Evolutionary conservation across 495 filamentous ascomycete species (phyloP), one percentile per base, ranked within the genome.

Genomic region (Annulohypoxylon bovei): DNA sequence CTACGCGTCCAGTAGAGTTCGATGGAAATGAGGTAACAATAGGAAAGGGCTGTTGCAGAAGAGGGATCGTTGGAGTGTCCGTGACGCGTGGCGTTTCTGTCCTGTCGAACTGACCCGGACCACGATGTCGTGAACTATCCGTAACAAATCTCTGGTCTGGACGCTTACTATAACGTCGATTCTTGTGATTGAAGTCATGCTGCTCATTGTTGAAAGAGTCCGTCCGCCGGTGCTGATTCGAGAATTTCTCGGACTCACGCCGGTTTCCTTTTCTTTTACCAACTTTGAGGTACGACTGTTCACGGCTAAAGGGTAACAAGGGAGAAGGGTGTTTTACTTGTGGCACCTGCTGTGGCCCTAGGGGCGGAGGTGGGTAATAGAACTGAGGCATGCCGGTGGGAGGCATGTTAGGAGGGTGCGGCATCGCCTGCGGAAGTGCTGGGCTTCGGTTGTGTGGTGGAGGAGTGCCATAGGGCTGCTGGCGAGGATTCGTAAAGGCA

Each of bases 321-420:
- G 79, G 81, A 81, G 78, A 81, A 77, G 85, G 88, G 80, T 80
- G 71, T 80, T 87, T 90, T 91, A 94, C 92, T 83, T 86, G 88
- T 83, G 86, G 88, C 66, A 68, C 70, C 67, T 58, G 74, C 35
- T 47, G 74, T 71, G 81, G 86, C 46, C 74, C 86, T 83, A 89
- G 88, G 62, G 87, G 80, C 4, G 75, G 80, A 46, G 84, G 86
- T 0, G 49, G 32, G 53, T 85, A 87, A 74, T 90, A 92, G 70
- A 88, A 92, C 18, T 79, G 81, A 75, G 89, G 73, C 61, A 77
- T 67, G 59, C 47, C 55, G 18, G 85, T 79, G 39, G 81, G 84
- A 67, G 82, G 82, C 87, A 93, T 91, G 75, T 90, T 88, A 12
- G 92, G 91, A 5, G 77, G 73, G 22, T 77, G 79, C 3, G 90